Percentiles rank a stretch among this genome's conserved stretches.
Conservation (phyloP, 129 eudicot species). For the Helianthus tuberosus region DNA sequence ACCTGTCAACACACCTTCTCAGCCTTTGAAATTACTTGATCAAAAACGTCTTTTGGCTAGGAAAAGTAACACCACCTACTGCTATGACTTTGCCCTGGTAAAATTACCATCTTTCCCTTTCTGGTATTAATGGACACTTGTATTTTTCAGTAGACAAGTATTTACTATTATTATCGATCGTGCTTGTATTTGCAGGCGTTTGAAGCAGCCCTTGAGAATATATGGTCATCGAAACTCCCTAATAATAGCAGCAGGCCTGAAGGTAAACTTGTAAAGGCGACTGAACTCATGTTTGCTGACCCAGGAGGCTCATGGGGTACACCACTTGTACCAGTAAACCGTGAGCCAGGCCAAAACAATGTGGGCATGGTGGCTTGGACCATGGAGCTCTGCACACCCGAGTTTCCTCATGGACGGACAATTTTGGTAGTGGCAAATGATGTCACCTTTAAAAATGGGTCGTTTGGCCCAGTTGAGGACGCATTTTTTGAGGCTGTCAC, state of each 20-base stretch:
- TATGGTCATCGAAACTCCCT: slow-evolving; percentile 59
- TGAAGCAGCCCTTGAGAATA: slow-evolving; percentile 69
- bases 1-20: slow-evolving; percentile 76
- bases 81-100: slow-evolving; percentile 97
- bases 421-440: slow-evolving; percentile 84
- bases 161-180: not conserved
- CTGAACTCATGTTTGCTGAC: slow-evolving; percentile 74
- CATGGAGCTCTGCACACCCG: slow-evolving; percentile 96
- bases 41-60: slow-evolving; percentile 85
- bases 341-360: slow-evolving; percentile 80
- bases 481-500: slow-evolving; percentile 94
- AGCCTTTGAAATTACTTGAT: slow-evolving; percentile 77
- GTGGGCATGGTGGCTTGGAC: slow-evolving; percentile 99
- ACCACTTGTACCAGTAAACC: slow-evolving; percentile 64
- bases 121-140: no score
- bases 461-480: slow-evolving; percentile 94
- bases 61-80: slow-evolving; percentile 95
- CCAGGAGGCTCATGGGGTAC: slow-evolving; percentile 74
- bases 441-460: slow-evolving; percentile 91
- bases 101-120: slow-evolving; percentile 1
- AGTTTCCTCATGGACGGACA: slow-evolving; percentile 82
- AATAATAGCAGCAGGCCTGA: slow-evolving; percentile 28
- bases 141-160: no score
- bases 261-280: slow-evolving; percentile 58
- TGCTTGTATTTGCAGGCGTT: slow-evolving; percentile 67